phyloP scores from a whole-genome alignment of 768 basidiomycete genomes.

The Albatrellus ellisii region DNA sequence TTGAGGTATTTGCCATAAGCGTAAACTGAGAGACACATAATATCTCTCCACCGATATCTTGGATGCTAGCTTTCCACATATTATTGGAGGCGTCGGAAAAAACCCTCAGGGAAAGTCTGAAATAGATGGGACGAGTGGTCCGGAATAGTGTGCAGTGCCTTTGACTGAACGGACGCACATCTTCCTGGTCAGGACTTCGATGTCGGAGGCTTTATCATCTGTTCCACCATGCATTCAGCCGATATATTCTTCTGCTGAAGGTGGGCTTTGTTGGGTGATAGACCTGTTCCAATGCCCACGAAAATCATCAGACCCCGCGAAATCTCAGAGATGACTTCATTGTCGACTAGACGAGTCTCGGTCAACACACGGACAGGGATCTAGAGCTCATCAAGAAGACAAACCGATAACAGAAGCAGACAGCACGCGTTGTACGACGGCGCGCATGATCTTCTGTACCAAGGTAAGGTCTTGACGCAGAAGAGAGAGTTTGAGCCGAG shows the following conservation, averaged over 20 bases:
- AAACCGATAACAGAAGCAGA: slow-evolving; percentile 78
- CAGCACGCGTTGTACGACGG: slow-evolving; percentile 73
- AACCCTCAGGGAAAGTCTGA: slow-evolving; percentile 57
- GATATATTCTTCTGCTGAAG: slow-evolving; percentile 4
- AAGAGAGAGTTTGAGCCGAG: no score
- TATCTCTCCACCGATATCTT: slow-evolving; percentile 81
- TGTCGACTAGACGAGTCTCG: slow-evolving; percentile 44
- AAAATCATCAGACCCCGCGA: slow-evolving; percentile 81
- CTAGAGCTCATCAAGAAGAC: slow-evolving; percentile 8
- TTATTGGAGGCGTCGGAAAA: slow-evolving; percentile 50
- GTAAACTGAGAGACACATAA: slow-evolving; percentile 96
- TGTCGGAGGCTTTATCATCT: slow-evolving; percentile 77
- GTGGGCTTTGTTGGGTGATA: slow-evolving; percentile 5
- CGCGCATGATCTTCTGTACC: slow-evolving; percentile 44
- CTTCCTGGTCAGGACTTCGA: slow-evolving; percentile 64
- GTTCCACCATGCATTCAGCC: slow-evolving; percentile 20
- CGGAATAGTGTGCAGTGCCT: neutral
- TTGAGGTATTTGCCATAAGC: slow-evolving; percentile 72
- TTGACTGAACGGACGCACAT: slow-evolving; percentile 36
- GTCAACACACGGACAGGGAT: neutral
- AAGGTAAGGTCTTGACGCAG: neutral
- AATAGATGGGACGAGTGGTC: neutral
- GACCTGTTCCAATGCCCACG: slow-evolving; percentile 79
- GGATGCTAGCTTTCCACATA: slow-evolving; percentile 84
- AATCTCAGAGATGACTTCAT: slow-evolving; percentile 68